Evolutionary conservation across 352 stramenopile genomes (phyloP).

Genomic region (Pythium vanterpoolii): DNA sequence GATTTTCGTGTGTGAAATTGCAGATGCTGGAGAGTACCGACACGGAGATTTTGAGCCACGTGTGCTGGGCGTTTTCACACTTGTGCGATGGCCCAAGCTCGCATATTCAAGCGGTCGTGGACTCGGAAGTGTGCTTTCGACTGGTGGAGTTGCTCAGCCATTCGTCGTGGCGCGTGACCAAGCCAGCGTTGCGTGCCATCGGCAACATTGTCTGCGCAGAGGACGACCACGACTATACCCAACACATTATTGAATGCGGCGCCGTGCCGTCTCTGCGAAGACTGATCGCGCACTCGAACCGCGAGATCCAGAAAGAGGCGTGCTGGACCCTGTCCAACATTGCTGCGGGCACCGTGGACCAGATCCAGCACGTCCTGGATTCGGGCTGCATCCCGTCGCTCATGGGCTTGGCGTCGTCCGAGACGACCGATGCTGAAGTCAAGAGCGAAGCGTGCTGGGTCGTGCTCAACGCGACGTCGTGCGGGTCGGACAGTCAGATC

Average conservation of each 20-base stretch:
- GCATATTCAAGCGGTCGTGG: slow-evolving; percentile 95
- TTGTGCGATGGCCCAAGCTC: slow-evolving; percentile 95
- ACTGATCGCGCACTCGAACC: slow-evolving; percentile 95
- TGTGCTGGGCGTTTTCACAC: slow-evolving; percentile 97
- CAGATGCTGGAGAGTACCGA: slow-evolving; percentile 93
- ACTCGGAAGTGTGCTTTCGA: slow-evolving; percentile 84
- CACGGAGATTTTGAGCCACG: slow-evolving; percentile 92
- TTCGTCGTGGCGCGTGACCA: slow-evolving; percentile 95
- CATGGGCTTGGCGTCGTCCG: slow-evolving; percentile 91
- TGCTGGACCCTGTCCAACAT: slow-evolving; percentile 97
- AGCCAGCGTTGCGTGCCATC: slow-evolving; percentile 95
- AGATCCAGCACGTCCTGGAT: slow-evolving; percentile 98
- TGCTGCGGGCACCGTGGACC: slow-evolving; percentile 94
- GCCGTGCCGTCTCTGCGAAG: slow-evolving; percentile 92
- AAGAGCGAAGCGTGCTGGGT: slow-evolving; percentile 98
- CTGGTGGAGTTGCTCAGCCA: slow-evolving; percentile 93
- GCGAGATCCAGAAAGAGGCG: slow-evolving; percentile 98
- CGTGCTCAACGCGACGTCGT: slow-evolving; percentile 97
- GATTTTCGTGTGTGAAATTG: neutral
- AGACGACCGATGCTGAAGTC: slow-evolving; percentile 94
- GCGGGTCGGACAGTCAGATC: slow-evolving; percentile 95
- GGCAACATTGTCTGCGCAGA: slow-evolving; percentile 99
- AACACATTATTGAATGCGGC: slow-evolving; percentile 96
- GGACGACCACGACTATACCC: slow-evolving; percentile 90
- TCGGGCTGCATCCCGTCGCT: slow-evolving; percentile 94